A percentile compares a stretch with the other conserved stretches of the same genome.
Evolutionary conservation across 345 rosid species (phyloP).

Genomic region (Laguncularia racemosa): DNA sequence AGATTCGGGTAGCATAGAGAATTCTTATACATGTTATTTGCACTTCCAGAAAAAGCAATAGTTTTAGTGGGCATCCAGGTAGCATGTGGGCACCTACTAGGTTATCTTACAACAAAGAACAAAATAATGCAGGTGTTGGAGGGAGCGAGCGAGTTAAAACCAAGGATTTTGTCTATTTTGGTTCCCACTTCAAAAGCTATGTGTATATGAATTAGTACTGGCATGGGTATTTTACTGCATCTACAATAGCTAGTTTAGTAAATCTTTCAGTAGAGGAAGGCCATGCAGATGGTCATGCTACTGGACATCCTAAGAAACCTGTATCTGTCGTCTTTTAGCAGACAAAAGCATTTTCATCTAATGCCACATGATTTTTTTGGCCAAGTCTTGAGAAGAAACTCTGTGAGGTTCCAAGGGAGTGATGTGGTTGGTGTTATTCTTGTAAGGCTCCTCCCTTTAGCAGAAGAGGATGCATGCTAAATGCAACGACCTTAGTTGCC

Average conservation of each 20-base stretch:
- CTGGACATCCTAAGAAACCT: too few species aligned
- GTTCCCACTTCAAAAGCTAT: slow-evolving; percentile 52
- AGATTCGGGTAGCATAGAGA: too few species aligned
- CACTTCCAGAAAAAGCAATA: slow-evolving; percentile 31
- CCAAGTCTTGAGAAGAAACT: slow-evolving; percentile 79
- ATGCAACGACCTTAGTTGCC: too few species aligned
- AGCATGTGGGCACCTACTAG: slow-evolving; percentile 18
- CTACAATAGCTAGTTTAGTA: slow-evolving; percentile 69
- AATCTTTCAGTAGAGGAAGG: slow-evolving; percentile 75
- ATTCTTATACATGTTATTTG: too few species aligned
- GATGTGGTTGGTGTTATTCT: slow-evolving; percentile 98
- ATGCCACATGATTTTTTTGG: slow-evolving; percentile 87
- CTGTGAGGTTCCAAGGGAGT: slow-evolving; percentile 80
- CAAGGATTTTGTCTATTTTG: slow-evolving; percentile 27
- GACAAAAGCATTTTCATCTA: slow-evolving; percentile 70
- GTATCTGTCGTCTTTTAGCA: slow-evolving; percentile 54
- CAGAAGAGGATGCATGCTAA: too few species aligned
- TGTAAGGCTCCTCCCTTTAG: too few species aligned
- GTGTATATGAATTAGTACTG: slow-evolving; percentile 68
- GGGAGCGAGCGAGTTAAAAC: slow-evolving; percentile 23
- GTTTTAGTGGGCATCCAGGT: slow-evolving; percentile 23
- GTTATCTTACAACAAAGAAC: slow-evolving; percentile 21
- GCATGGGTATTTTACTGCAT: slow-evolving; percentile 77
- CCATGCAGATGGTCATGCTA: slow-evolving; percentile 46
- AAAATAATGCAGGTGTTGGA: slow-evolving; percentile 15